Base-by-base conservation (phyloP, 169 alveolate genomes). In the Cryptosporidium sp. region DNA sequence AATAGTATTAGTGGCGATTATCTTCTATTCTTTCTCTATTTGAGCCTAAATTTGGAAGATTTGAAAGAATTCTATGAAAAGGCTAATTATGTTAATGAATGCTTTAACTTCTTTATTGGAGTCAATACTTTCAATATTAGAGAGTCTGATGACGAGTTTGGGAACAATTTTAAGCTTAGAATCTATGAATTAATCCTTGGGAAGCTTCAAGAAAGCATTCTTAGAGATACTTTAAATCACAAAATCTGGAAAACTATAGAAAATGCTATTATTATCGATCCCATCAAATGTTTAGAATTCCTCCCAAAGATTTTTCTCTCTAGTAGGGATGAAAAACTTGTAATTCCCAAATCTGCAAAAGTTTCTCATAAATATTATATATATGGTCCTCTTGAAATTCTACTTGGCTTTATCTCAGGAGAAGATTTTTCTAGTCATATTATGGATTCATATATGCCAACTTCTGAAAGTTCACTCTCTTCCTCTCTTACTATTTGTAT, bases 111-210 rank as follows among this genome's bases (percentile, higher is more conserved):
- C 51, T 62, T 80, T 31, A 65, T 80, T 42, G 29, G 10, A 26
- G 42, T 4, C 10, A 80, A 80, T 39, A 80, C 75, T 26, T 80
- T 80, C 62, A 62, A 62, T 62, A 80, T 80, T 26, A 80, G 67
- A 23, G 75, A 80, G 35, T 60, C 69, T 62, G 29, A 16, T 14
- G 68, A 73, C 29, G 75, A 61, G 42, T 42, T 31, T 80, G 53
- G 70, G 35, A 23, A 61, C 23, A 80, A 80, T 48, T 33, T 80
- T 42, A 60, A 80, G 51, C 51, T 39, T 16, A 60, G 70, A 6
- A 80, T 65, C 23, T 62, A 61, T 44, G 80, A 80, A 26, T 26
- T 29, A 9, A 44, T 80, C 35, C 21, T 60, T 35, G 31, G 21
- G 8, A 62, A 60, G 70, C 52, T 80, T 9, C 69, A 61, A 12